Percentiles rank a stretch among this genome's conserved stretches.
Evolutionary conservation across 306 rosid genomes (phyloP).

Genomic region (Vigna hirtella): DNA sequence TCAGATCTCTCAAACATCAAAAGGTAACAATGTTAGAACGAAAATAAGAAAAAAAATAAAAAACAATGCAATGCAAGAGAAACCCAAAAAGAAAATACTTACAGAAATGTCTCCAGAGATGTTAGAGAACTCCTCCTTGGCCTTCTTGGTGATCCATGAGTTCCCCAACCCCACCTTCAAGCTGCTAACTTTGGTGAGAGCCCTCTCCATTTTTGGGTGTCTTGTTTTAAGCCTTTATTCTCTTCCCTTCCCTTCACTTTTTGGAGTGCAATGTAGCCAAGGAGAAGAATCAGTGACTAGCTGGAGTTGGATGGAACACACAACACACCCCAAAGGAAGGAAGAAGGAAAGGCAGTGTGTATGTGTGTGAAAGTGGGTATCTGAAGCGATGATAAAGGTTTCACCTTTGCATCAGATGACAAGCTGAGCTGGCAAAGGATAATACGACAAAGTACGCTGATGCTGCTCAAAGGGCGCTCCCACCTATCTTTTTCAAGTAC

Average conservation of each 20-base stretch:
- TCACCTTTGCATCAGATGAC: slow-evolving; percentile 39
- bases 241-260: slow-evolving; percentile 20
- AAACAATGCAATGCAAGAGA: slow-evolving; percentile 15
- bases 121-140: slow-evolving; percentile 85
- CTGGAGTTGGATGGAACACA: slow-evolving; percentile 15
- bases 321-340: not conserved
- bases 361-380: not conserved
- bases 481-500: slow-evolving; percentile 15
- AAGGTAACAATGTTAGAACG: slow-evolving; percentile 21
- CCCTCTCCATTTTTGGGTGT: slow-evolving; percentile 73
- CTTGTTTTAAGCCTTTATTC: not conserved
- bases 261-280: slow-evolving; percentile 18
- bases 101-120: slow-evolving; percentile 80
- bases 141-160: slow-evolving; percentile 92
- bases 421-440: slow-evolving; percentile 55
- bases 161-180: slow-evolving; percentile 72
- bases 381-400: slow-evolving; percentile 35
- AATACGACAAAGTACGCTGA: slow-evolving; percentile 55
- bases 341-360: not conserved
- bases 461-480: slow-evolving; percentile 44
- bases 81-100: slow-evolving; percentile 41
- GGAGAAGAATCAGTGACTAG: slow-evolving; percentile 26
- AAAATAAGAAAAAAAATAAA: slow-evolving; percentile 24
- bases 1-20: slow-evolving; percentile 57
- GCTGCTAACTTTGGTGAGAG: slow-evolving; percentile 84